Evolutionary conservation across 345 rosid genomes (phyloP), one percentile per base, ranked within the genome.

Genomic region (Hevea brasiliensis): DNA sequence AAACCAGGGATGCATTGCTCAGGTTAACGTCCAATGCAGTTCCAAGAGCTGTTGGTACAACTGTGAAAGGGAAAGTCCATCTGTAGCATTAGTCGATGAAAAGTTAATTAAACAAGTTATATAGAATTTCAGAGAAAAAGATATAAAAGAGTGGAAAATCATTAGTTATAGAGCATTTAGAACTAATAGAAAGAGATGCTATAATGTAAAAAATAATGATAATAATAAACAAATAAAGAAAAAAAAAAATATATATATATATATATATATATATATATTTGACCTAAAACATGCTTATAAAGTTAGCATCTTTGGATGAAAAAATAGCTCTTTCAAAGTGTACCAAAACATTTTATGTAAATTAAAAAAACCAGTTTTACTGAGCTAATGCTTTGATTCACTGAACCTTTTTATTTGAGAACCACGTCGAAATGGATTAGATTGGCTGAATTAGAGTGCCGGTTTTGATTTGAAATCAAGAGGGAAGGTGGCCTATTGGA

Each of bases 41-140:
- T 81, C 90, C 95, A 81, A 96, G 87, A 71, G 98, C 99, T 17
- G 96, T 92, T 21, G 99, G 98, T 85, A 96, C 94, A 91, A 93
- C 99, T 96, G 99, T 86, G 84, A 85, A 85, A 90, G 85, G 89
- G 78, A 95, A 89, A 92, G 81, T 87, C 89, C 87, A 88, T 86
- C 87, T 89, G 91, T 88, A 70, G 85, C 87, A 91, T 92, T 84
- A 89, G 98, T 85, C 81, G 87, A 87, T 77, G 80, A 83, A 77
- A 84, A 77, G 84, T 84, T 81, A 86, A 88, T 77, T 77, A 76
- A 82, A 67, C 54, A 82, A 77, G 73, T 67, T 73, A 73, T 67
- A 12, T 0, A 58, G 51, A 67, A 72, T 24, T 72, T 64, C 72
- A 74, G 57, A 53, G 27, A n/a, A 15, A 70, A 62, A 71, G 57